Evolutionary conservation across 2,329 filamentous ascomycete species (phyloP).

Genomic region (Beauveria bassiana): DNA sequence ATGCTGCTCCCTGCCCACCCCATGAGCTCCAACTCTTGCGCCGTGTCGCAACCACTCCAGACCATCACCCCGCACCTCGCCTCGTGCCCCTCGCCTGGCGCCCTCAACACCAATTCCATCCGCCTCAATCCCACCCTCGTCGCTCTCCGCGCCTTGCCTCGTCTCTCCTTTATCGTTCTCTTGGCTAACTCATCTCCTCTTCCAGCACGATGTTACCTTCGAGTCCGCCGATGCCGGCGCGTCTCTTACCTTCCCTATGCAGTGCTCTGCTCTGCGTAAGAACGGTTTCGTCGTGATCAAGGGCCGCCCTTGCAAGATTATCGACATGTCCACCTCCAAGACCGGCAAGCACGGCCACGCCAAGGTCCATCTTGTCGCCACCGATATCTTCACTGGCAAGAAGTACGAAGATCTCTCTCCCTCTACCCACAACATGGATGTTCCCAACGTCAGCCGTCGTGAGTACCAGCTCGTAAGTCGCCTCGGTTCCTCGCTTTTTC

Average conservation of each 20-base stretch:
- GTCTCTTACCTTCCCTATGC: conserved; percentile 90
- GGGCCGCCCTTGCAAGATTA: conserved; percentile 98
- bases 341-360: conserved; percentile 99
- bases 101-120: neutral
- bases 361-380: conserved; percentile 96
- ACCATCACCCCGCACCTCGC: conserved; percentile 40
- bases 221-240: conserved; percentile 94
- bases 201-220: conserved; percentile 65
- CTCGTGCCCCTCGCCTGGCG: conserved; percentile 28
- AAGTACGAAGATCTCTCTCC: conserved; percentile 99
- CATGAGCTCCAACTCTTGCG: conserved; percentile 15
- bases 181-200: conserved; percentile 14
- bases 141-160: conserved; percentile 5
- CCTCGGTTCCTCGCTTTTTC: neutral
- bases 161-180: neutral
- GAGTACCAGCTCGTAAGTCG: conserved; percentile 86
- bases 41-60: conserved; percentile 11
- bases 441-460: conserved; percentile 82
- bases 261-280: conserved; percentile 99
- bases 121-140: neutral
- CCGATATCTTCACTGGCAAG: conserved; percentile 99
- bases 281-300: conserved; percentile 99
- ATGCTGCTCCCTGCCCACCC: conserved; percentile 18
- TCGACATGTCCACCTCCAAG: conserved; percentile 99
- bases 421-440: conserved; percentile 97